Base-by-base conservation (phyloP, 352 stramenopile genomes). In the Plasmopara viticola region DNA sequence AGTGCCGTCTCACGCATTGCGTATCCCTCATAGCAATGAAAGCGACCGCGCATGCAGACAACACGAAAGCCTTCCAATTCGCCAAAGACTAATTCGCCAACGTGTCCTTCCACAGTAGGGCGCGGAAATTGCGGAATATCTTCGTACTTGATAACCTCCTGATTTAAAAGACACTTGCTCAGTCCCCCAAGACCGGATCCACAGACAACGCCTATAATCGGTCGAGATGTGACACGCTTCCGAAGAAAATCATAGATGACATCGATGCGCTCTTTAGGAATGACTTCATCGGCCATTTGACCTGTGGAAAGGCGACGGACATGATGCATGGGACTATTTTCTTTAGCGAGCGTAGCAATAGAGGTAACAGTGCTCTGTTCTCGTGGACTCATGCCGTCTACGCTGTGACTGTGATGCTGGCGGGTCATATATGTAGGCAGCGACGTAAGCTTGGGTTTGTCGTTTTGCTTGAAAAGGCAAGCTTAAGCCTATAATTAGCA, bases 1-100 rank as follows among this genome's bases (percentile, higher is more conserved):
- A 98, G 64, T 15, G 93, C 84, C 17, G 95, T 96, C 31, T 95
- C 95, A 46, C 90, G 79, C 78, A 98, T 97, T 29, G 83, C 77
- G 72, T 98, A 96, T 56, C 96, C 96, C 67, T 98, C 94, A 66
- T 98, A 99, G 51, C 74, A 94, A 78, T 99, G 96, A 72, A 98
- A 98, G 56, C 96, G 76, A 37, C 95, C 95, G 29, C 91, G 83
- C 78, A 98, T 97, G 64, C 90, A 97, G 31, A 98, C 88, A 38
- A 97, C 79, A 25, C 69, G 66, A 37, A 86, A 72, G 48, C 73
- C 81, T 18, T 83, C 71, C n/a, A 98, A 55, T 28, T 83, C 79
- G 28, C 92, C 94, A 52, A 98, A 98, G n/a, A 98, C 91, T n/a
- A 98, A 69, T 70, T 98, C 93, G 33, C 92, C 91, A 14, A 80